Percentiles rank a stretch among this genome's conserved stretches.
Conservation (phyloP, 2,329 filamentous ascomycete species). For the Pyricularia pennisetigena region DNA sequence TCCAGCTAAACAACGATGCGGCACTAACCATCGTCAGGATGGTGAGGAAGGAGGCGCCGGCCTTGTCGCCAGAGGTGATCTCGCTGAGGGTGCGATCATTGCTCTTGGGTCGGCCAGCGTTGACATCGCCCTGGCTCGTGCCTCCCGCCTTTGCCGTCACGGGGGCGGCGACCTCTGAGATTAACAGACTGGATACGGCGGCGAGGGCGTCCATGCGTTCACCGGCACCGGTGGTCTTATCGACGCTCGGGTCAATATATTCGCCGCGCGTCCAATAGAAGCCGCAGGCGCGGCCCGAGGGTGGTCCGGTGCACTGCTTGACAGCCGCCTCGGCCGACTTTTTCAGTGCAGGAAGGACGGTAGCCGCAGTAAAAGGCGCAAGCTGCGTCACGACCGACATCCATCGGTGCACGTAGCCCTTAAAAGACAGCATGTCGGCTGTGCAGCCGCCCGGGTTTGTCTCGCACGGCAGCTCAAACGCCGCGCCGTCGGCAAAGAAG, state of each 20-base stretch:
- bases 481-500: conserved; percentile 48
- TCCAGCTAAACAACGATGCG: conserved; percentile 20
- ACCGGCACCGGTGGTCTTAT: conserved; percentile 36
- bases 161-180: conserved; percentile 19
- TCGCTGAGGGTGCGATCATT: not conserved
- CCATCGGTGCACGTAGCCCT: conserved; percentile 60
- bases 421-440: conserved; percentile 63
- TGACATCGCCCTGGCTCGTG: conserved; percentile 21
- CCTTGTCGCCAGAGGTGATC: conserved; percentile 22
- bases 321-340: conserved; percentile 50
- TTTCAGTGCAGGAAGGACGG: conserved; percentile 47
- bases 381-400: conserved; percentile 49
- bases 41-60: conserved; percentile 31
- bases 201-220: conserved; percentile 42
- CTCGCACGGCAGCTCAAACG: conserved; percentile 43
- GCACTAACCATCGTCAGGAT: conserved; percentile 20
- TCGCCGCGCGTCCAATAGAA: conserved; percentile 46
- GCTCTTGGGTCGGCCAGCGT: conserved; percentile 14
- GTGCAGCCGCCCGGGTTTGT: conserved; percentile 44
- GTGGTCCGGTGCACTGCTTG: conserved; percentile 45
- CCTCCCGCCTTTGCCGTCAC: conserved; percentile 33
- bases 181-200: conserved; percentile 33
- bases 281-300: conserved; percentile 42
- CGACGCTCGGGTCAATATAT: conserved; percentile 13
- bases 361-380: conserved; percentile 46